Conservation (phyloP, 202 grass and related monocot genomes). For the Setaria viridis region DNA sequence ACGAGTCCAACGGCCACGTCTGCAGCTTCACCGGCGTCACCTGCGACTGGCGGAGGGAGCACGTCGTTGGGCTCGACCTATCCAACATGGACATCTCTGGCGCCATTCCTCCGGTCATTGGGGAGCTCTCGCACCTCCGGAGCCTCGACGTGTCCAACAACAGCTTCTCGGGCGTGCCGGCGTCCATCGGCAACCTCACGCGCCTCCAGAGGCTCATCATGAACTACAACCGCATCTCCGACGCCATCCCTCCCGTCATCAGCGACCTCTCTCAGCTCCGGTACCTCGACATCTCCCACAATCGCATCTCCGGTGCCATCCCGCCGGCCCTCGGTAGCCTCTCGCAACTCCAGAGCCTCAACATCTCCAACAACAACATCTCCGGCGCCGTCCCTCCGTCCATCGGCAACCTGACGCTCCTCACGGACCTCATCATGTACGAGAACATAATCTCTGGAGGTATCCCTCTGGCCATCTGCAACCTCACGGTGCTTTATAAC, state of each 20-base stretch:
- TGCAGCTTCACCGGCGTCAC: conserved; percentile 63
- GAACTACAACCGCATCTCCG: conserved; percentile 17
- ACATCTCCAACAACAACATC: conserved; percentile 32
- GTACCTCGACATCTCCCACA: conserved; percentile 27
- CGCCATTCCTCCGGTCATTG: conserved; percentile 21
- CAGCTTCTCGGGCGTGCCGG: conserved; percentile 17
- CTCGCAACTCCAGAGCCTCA: background rate
- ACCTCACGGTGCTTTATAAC: conserved; percentile 43
- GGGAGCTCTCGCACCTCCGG: conserved; percentile 13
- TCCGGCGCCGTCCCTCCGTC: background rate
- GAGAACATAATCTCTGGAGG: background rate
- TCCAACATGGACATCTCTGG: conserved; percentile 35
- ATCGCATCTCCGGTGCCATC: conserved; percentile 7
- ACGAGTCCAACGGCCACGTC: conserved; percentile 61
- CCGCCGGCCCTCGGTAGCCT: conserved; percentile 27
- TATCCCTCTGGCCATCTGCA: conserved; percentile 39
- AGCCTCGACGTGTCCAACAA: conserved; percentile 29
- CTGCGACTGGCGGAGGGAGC: conserved; percentile 59
- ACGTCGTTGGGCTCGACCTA: conserved; percentile 54
- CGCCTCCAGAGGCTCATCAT: background rate
- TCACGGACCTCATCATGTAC: conserved; percentile 14
- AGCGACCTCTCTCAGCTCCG: conserved; percentile 8
- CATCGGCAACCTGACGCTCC: conserved; percentile 57
- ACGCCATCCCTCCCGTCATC: conserved; percentile 31
- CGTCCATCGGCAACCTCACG: conserved; percentile 30